Evolutionary conservation across 31 red algal species (phyloP).

Genomic region (Porphyra umbilicalis): DNA sequence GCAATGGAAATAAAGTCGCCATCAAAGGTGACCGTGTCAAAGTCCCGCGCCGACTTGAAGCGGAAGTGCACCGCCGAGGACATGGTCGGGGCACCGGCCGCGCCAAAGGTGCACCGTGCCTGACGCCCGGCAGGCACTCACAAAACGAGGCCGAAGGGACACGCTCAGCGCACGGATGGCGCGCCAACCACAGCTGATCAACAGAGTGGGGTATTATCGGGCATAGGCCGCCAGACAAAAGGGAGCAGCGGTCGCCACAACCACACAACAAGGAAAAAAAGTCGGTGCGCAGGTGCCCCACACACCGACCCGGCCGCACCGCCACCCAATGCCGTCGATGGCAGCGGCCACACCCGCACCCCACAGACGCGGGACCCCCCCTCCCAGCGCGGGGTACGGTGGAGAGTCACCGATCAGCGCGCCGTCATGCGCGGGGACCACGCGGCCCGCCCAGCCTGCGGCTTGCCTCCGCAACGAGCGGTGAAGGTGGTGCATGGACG

Average conservation of each 20-base stretch:
- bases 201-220: background rate
- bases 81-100: conserved; percentile 27
- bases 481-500: no score
- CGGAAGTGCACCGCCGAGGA: conserved; percentile 93
- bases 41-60: conserved; percentile 90
- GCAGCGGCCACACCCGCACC: background rate
- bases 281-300: no score
- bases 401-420: background rate
- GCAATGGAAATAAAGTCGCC: conserved; percentile 92
- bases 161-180: background rate
- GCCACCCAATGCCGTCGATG: no score
- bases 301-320: no score
- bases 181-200: background rate
- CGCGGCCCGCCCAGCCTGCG: no score
- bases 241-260: background rate
- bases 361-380: background rate
- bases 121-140: no score
- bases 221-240: background rate
- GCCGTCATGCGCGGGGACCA: background rate
- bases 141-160: background rate
- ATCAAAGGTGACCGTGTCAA: conserved; percentile 89
- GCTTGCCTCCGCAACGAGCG: no score
- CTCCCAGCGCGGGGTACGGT: background rate
- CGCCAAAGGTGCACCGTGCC: background rate
- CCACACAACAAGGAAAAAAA: background rate